phyloP scores from a whole-genome alignment of 352 stramenopile genomes.

The Globisporangium takayamanum region DNA sequence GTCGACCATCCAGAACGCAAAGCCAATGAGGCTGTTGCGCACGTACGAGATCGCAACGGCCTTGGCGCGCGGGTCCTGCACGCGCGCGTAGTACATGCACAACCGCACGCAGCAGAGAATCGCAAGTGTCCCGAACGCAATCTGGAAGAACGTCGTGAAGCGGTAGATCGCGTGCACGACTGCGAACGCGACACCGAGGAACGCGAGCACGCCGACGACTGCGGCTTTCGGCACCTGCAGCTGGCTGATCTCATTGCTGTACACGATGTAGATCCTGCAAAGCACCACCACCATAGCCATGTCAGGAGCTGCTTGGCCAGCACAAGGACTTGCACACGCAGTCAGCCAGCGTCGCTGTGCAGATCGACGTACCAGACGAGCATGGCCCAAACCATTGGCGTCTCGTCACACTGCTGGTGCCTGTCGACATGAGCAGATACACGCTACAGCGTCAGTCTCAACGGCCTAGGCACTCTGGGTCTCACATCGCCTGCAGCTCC shows the following conservation, averaged over 20 bases:
- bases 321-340: not conserved
- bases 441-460: not conserved
- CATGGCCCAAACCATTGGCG: constrained; percentile 81
- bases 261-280: constrained; percentile 74
- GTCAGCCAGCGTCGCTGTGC: not conserved
- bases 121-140: constrained; percentile 63
- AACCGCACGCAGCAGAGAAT: constrained; percentile 44
- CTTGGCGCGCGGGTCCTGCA: constrained; percentile 43
- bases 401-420: constrained; percentile 80
- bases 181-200: constrained; percentile 57
- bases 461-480: no score
- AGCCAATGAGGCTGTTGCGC: constrained; percentile 50
- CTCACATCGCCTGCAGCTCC: no score
- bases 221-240: constrained; percentile 33
- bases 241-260: constrained; percentile 61
- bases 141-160: constrained; percentile 71
- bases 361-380: constrained; percentile 41
- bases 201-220: constrained; percentile 43
- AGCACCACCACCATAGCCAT: not conserved
- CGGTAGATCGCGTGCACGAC: constrained; percentile 70
- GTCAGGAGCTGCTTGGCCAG: not conserved
- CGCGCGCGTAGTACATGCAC: constrained; percentile 51
- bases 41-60: constrained; percentile 62
- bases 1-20: constrained; percentile 71
- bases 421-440: constrained; percentile 8